Base-by-base conservation (phyloP, 768 basidiomycete genomes). In the Tricholoma terreum region DNA sequence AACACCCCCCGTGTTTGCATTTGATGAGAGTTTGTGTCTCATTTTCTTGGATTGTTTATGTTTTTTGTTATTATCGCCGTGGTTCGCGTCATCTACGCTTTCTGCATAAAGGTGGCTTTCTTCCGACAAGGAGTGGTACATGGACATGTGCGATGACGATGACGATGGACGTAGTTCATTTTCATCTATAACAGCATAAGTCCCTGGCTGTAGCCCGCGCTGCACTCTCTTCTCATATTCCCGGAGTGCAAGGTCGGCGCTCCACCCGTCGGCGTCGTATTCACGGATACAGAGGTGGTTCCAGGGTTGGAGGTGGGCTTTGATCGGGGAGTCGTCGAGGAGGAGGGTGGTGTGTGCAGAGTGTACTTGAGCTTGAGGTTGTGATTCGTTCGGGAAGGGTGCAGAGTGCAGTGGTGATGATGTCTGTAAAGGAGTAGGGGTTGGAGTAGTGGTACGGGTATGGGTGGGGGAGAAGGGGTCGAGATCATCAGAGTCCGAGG, bases 241-340 rank as follows among this genome's bases (percentile, higher is more conserved):
- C 17, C 33, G 34, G 19, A 46, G 42, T 31, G 42, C 35, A 6
- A 67, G 31, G 22, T 67, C 66, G 1, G 36, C n/a, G 8, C 57
- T 58, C 2, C 66, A 57, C 34, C 61, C 34, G 0, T 52, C 35
- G 10, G 50, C 73, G 12, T 77, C 74, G 66, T 92, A 93, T 65
- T 92, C 90, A 9, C 73, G 77, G 61, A 93, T 80, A 65, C 87
- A 90, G 19, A 93, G 72, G 65, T 94, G 92, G 66, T 90, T 94
- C 74, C 82, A 89, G 0, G 91, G 92, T 65, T 94, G 92, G 14
- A 87, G 74, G 27, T 73, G 78, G 0, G 80, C 82, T 60, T 83
- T 84, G 24, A 73, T 71, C 0, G 78, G 87, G 2, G 81, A 82
- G 63, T 84, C 82, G 60, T 83, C 82, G 11, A 84, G 71, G 15